Conservation (phyloP, 257 asterid species). For the Leptodermis oblonga region DNA sequence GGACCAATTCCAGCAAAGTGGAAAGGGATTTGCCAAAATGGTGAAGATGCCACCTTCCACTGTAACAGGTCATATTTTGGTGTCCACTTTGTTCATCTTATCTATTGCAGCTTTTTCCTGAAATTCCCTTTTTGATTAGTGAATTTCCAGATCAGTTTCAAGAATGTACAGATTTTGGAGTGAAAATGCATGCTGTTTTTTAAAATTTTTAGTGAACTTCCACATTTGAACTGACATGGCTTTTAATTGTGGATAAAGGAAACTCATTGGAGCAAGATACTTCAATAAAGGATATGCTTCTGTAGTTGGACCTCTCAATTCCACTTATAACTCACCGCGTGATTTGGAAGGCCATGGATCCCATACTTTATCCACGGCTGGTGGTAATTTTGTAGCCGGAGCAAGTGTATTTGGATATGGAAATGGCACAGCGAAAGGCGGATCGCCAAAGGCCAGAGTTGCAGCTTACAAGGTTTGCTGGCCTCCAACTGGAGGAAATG, state of each 20-base stretch:
- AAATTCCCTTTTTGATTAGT: not conserved
- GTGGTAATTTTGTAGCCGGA: conserved; percentile 61
- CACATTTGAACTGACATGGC: not conserved
- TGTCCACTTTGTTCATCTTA: conserved; percentile 2
- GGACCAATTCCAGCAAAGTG: conserved; percentile 85
- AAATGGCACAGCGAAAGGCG: conserved; percentile 90
- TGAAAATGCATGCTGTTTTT: not conserved
- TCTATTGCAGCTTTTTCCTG: not conserved
- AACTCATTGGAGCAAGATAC: conserved; percentile 90
- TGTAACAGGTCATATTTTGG: conserved; percentile 62
- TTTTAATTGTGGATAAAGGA: conserved; percentile 33
- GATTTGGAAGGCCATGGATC: conserved; percentile 86
- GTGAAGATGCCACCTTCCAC: conserved; percentile 49
- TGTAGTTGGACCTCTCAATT: conserved; percentile 54
- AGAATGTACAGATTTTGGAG: not conserved
- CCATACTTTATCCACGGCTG: conserved; percentile 93
- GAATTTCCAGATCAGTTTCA: not conserved
- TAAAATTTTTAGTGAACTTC: not conserved
- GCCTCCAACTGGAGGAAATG: conserved; percentile 63
- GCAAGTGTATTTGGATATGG: conserved; percentile 78
- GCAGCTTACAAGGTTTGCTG: conserved; percentile 94
- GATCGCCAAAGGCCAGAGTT: conserved; percentile 85
- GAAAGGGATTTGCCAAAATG: conserved; percentile 81
- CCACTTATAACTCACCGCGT: conserved; percentile 58
- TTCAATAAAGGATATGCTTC: conserved; percentile 75